phyloP scores from a whole-genome alignment of 805 yeast species.

The Saccharomycopsis sp. region DNA sequence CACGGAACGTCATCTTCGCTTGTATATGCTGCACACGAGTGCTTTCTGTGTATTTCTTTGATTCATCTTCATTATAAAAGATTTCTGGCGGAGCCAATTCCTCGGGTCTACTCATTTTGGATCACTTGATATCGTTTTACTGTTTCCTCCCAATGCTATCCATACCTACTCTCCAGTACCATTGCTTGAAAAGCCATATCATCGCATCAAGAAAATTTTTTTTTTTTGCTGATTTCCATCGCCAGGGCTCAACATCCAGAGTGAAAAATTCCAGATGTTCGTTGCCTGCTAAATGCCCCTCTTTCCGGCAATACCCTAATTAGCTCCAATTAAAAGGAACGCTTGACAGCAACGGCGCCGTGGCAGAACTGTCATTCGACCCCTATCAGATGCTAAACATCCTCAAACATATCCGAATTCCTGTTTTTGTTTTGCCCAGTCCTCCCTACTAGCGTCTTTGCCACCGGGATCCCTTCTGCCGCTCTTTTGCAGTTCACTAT shows the following conservation, averaged over 20 bases:
- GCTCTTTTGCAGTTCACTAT: too few relatives aligned
- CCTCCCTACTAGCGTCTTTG: too few relatives aligned
- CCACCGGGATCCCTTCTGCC: too few relatives aligned
- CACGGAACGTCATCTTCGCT: conserved; percentile 94
- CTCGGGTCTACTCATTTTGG: conserved; percentile 87
- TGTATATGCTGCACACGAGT: conserved; percentile 98
- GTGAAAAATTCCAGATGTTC: too few relatives aligned
- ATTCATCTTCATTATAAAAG: conserved; percentile 86
- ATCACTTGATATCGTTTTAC: conserved; percentile 8
- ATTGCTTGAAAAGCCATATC: background rate
- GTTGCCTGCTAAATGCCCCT: background rate
- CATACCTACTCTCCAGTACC: conserved; percentile 12
- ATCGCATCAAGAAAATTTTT: background rate
- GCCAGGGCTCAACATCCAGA: background rate
- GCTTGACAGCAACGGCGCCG: background rate
- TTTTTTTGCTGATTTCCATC: too few relatives aligned
- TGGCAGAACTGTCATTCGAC: background rate
- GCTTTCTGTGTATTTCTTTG: conserved; percentile 82
- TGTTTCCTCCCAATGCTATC: background rate
- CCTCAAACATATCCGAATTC: background rate
- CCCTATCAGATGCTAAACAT: background rate
- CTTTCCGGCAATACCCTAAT: background rate
- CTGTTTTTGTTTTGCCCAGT: too few relatives aligned
- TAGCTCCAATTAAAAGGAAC: background rate
- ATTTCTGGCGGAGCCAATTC: conserved; percentile 95